Base-by-base conservation (phyloP, 192 early-diverging fungal species). In the Podila epigama region DNA sequence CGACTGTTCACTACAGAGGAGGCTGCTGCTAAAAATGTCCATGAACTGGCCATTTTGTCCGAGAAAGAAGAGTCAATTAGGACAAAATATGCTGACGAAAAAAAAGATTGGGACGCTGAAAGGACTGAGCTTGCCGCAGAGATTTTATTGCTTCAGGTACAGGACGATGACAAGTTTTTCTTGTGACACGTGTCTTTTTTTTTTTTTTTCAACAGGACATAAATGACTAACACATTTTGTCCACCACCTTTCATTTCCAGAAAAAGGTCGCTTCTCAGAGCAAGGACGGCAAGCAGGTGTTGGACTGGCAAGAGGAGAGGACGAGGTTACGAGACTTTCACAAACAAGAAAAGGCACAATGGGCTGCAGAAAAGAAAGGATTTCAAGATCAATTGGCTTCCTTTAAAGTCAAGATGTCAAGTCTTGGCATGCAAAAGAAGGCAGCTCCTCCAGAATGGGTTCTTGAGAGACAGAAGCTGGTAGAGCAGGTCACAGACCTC, bases 361-460 rank as follows among this genome's bases (percentile, higher is more conserved):
- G 73, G 73, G 73, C 58, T 16, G 58, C 57, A 35, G 73, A 77
- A 16, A 77, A 68, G 48, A 68, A 60, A 15, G 60, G 54, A 3
- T 64, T 68, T 10, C n/a, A 63, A 52, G 73, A 77, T n/a, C 73
- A 77, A 33, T 68, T 77, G 25, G 73, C 66, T 2, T 77, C 73
- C 1, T 50, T 77, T 36, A 77, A 77, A 40, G 51, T 77, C 66
- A 77, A 77, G 18, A 40, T 52, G 11, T 42, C 65, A 6, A 27
- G 64, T 18, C 55, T 75, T 25, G 33, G 60, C 25, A 13, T 77
- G 7, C 65, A 77, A 36, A n/a, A n/a, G 2, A 77, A 77, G 36
- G 42, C 40, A 3, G 48, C 66, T 3, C 73, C 73, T 4, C 52
- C 65, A 41, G 73, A 77, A 9, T 77, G 73, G 73, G 50, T 63